Conservation (phyloP, 192 early-diverging fungal genomes). For the Gamsiella multidivaricata region DNA sequence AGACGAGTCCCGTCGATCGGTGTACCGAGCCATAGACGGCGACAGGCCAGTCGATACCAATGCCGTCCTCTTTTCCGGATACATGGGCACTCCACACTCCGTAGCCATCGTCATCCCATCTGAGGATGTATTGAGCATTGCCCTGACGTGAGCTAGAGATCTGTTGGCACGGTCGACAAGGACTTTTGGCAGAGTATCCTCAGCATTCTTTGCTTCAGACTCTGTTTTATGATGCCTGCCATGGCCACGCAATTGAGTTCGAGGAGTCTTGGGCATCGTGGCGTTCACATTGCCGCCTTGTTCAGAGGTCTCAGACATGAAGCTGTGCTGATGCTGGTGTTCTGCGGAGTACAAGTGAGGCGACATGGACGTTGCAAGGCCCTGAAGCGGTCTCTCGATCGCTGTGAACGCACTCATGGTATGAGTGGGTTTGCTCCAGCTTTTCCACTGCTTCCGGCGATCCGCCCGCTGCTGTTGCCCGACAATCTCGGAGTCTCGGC, state of each 20-base stretch:
- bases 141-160: conserved; percentile 29
- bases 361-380: conserved; percentile 8
- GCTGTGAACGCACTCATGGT: conserved; percentile 19
- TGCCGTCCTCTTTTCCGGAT: conserved; percentile 29
- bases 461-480: conserved; percentile 17
- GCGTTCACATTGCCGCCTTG: background rate
- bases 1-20: conserved; percentile 17
- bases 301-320: conserved; percentile 15
- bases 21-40: conserved; percentile 16
- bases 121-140: conserved; percentile 2
- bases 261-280: background rate
- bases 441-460: conserved; percentile 57
- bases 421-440: conserved; percentile 55
- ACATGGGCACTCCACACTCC: conserved; percentile 23
- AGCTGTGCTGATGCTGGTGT: conserved; percentile 13
- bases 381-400: conserved; percentile 17
- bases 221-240: conserved; percentile 7
- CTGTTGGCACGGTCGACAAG: conserved; percentile 21
- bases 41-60: conserved; percentile 7
- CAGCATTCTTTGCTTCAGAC: conserved; percentile 4
- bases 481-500: background rate
- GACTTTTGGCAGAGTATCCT: conserved; percentile 8
- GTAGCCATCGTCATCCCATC: background rate
- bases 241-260: conserved; percentile 2
- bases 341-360: background rate